phyloP scores from a whole-genome alignment of 164 flowering plant genomes.

The Umbellularia californica region DNA sequence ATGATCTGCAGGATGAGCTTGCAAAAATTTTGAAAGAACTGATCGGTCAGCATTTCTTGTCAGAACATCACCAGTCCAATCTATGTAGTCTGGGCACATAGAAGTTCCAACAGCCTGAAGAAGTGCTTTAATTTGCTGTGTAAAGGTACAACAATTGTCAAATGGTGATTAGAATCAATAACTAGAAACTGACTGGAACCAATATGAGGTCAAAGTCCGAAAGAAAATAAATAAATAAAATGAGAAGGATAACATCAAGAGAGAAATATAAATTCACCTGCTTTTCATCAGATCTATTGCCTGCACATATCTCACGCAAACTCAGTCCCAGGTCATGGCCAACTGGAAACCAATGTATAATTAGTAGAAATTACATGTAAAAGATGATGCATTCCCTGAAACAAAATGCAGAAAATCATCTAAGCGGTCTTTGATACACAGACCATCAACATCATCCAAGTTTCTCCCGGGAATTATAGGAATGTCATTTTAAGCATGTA shows the following conservation, averaged over 20 bases:
- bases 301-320: conserved; percentile 82
- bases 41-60: conserved; percentile 72
- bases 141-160: neutral
- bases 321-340: conserved; percentile 62
- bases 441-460: too few species aligned
- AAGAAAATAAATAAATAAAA: neutral
- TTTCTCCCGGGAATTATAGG: too few species aligned
- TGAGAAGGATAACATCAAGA: neutral
- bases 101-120: conserved; percentile 71
- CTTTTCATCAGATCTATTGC: conserved; percentile 79
- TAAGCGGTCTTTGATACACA: neutral
- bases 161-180: neutral
- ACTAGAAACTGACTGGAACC: neutral
- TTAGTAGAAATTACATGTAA: neutral
- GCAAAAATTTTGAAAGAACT: conserved; percentile 69
- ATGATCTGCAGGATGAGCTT: conserved; percentile 79
- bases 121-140: conserved; percentile 88
- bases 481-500: too few species aligned
- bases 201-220: neutral
- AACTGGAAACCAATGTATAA: conserved; percentile 30
- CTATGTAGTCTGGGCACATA: conserved; percentile 69
- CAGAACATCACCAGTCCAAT: conserved; percentile 47
- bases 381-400: neutral
- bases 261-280: conserved; percentile 44
- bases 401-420: neutral